Evolutionary conservation across 768 basidiomycete genomes (phyloP).

Genomic region (Rubroboletus pulcherrimus): DNA sequence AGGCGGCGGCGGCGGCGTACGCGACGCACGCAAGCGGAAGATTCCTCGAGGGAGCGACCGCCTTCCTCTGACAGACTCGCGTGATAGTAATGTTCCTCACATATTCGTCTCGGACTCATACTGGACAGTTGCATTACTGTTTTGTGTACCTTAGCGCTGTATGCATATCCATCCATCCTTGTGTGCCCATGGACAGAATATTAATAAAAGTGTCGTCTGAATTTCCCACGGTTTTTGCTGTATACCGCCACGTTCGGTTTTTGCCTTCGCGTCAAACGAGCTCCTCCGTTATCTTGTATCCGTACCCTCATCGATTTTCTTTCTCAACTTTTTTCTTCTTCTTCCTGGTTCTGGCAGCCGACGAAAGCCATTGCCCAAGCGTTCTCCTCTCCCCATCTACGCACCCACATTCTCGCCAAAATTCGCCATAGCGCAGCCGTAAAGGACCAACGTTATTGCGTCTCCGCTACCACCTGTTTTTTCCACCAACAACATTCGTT

Average conservation of each 20-base stretch:
- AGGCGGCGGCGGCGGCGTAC: constrained; percentile 30
- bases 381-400: not conserved
- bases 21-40: constrained; percentile 17
- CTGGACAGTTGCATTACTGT: not conserved
- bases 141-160: not conserved
- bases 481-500: constrained; percentile 19
- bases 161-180: not conserved
- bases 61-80: not conserved
- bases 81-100: not conserved
- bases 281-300: constrained; percentile 33
- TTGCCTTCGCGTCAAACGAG: constrained; percentile 32
- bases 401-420: constrained; percentile 17
- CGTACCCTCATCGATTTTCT: constrained; percentile 33
- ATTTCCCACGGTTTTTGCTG: constrained; percentile 31
- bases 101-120: not conserved
- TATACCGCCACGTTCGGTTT: constrained; percentile 28
- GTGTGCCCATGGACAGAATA: not conserved
- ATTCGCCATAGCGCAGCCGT: constrained; percentile 16
- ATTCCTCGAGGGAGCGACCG: not conserved
- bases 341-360: constrained; percentile 23
- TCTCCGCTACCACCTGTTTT: constrained; percentile 20
- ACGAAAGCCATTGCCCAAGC: constrained; percentile 15
- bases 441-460: constrained; percentile 21
- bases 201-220: not conserved
- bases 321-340: constrained; percentile 8